phyloP scores from a whole-genome alignment of 352 stramenopile genomes.

The Pythium myriotylum region DNA sequence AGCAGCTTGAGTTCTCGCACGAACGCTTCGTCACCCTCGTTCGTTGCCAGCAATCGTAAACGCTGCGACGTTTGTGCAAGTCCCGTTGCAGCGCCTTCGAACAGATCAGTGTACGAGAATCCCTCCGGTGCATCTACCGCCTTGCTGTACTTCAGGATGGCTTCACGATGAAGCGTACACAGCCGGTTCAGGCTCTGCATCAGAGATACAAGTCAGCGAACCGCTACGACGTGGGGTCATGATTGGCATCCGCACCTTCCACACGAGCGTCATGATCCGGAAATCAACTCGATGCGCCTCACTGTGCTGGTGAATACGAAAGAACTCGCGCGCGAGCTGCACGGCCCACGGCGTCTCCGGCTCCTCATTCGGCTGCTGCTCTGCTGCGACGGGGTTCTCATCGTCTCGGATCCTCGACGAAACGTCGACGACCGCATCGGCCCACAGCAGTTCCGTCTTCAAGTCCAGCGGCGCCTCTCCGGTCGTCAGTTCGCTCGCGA shows the following conservation, averaged over 20 bases:
- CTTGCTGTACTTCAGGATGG: background rate
- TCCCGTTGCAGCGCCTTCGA: slow-evolving; percentile 19
- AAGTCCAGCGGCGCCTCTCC: background rate
- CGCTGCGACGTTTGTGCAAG: slow-evolving; percentile 16
- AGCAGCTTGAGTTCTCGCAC: slow-evolving; percentile 41
- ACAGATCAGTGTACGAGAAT: slow-evolving; percentile 5
- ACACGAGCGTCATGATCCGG: slow-evolving; percentile 29
- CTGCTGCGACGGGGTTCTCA: background rate
- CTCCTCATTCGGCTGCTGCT: background rate
- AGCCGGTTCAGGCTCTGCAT: slow-evolving; percentile 29
- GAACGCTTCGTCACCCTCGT: slow-evolving; percentile 3
- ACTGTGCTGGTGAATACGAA: slow-evolving; percentile 17
- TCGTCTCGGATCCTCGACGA: slow-evolving; percentile 1
- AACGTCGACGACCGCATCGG: slow-evolving; percentile 20
- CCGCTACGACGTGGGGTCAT: too few relatives aligned
- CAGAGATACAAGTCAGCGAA: too few relatives aligned
- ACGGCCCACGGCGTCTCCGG: slow-evolving; percentile 7
- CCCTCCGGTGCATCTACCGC: background rate
- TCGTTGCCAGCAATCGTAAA: background rate
- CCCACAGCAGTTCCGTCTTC: slow-evolving; percentile 8
- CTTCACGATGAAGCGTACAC: slow-evolving; percentile 2
- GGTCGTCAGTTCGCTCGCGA: slow-evolving; percentile 13
- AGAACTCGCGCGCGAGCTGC: slow-evolving; percentile 11
- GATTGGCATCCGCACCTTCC: too few relatives aligned
- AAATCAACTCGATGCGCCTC: slow-evolving; percentile 2